Evolutionary conservation across 768 basidiomycete species (phyloP), one percentile per base, ranked within the genome.

Genomic region (Arthromyces matolae): DNA sequence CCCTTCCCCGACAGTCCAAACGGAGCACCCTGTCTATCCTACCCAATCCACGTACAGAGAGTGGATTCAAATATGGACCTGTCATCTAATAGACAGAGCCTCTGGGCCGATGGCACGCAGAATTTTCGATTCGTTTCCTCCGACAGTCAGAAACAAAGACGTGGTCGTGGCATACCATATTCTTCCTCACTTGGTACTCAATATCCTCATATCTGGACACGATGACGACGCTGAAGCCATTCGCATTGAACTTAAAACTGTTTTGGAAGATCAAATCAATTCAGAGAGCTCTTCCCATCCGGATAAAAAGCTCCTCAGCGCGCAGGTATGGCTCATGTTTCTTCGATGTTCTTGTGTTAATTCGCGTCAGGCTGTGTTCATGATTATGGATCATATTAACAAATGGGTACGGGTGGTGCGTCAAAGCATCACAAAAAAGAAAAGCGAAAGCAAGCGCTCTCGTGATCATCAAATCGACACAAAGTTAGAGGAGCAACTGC

Each of bases 11-110:
- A 59, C 65, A 2, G 70, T 69, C 9, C 55, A 69, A 3, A 62
- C 72, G 16, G 64, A 71, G 41, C 80, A 84, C 53, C 94, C 95
- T 2, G 83, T 98, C 47, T 99, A 97, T 66, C 76, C 80, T 1
- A 67, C 68, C 4, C 77, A 83, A 47, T 63, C 79, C 2, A 95
- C 92, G 0, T 99, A 97, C 66, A 83, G 94, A 33, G 94, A 98
- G 64, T 99, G 96, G 96, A 79, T 98, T 27, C 93, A 95, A 54
- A 62, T 79, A 0, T 98, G 94, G 93, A 84, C 92, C 1, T 72
- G 78, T 8, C 77, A 91, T 63, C 77, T 99, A 28, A 89, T 97
- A 45, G 73, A 78, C 9, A 77, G 72, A 47, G 81, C 78, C 6
- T 75, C 80, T 1, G 81, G 81, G 16, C 53, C 55, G 3, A 73